Percentiles rank a stretch among this genome's conserved stretches.
These are phyloP conservation scores for Aureobasidium namibiae DNA, from an alignment of 2,329 filamentous ascomycete species.

Conservation along the genomic window DNA sequence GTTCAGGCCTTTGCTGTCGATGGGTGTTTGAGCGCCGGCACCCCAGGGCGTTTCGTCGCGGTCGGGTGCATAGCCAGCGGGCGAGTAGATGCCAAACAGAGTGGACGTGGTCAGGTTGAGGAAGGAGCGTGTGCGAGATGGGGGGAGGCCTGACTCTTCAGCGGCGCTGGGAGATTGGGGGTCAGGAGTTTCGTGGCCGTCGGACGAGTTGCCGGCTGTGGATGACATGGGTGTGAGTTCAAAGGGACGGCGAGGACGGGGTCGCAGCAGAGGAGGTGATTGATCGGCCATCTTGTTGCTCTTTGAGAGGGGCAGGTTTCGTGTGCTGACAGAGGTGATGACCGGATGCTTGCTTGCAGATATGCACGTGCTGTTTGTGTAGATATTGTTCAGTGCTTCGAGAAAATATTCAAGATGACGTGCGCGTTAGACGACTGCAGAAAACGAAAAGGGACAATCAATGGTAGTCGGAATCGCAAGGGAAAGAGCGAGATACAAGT, in stretches of 20 bases:
- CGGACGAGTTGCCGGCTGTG: slow-evolving; percentile 25
- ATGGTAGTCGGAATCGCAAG: background rate
- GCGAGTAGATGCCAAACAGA: slow-evolving; percentile 82
- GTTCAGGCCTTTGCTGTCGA: slow-evolving; percentile 17
- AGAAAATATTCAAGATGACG: background rate
- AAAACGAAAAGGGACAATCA: background rate
- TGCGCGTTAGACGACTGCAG: background rate
- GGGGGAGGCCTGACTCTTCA: slow-evolving; percentile 33
- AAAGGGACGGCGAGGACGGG: slow-evolving; percentile 65
- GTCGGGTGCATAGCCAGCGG: slow-evolving; percentile 47
- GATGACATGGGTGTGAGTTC: slow-evolving; percentile 45
- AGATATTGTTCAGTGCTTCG: background rate
- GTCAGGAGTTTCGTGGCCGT: slow-evolving; percentile 18
- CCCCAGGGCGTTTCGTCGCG: slow-evolving; percentile 65
- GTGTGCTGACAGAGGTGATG: background rate
- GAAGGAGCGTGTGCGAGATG: slow-evolving; percentile 62
- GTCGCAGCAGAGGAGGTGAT: slow-evolving; percentile 37
- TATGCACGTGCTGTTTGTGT: background rate
- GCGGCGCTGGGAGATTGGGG: slow-evolving; percentile 12
- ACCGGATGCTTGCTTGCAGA: background rate
- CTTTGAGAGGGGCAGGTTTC: background rate
- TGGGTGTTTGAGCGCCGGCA: slow-evolving; percentile 64
- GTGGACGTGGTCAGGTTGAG: slow-evolving; percentile 85
- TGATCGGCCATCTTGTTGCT: slow-evolving; percentile 8
- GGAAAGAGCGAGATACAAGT: background rate